Evolutionary conservation across 2,329 filamentous ascomycete genomes (phyloP).

Genomic region (Colletotrichum lupini): DNA sequence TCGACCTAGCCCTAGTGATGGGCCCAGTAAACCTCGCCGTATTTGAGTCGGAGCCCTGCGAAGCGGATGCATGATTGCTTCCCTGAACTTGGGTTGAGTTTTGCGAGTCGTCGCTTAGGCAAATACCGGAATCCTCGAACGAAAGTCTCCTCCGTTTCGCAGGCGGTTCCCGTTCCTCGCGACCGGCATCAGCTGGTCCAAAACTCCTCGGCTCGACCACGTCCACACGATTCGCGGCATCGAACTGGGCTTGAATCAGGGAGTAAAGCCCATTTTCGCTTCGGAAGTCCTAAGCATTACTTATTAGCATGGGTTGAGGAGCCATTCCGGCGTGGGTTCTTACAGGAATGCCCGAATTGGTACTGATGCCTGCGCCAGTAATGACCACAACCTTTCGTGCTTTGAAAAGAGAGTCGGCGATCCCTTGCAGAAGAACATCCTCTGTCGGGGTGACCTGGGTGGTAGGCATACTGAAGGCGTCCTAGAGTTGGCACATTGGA

Average conservation of each 20-base stretch:
- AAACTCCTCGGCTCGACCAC: background rate
- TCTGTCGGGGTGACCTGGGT: constrained; percentile 64
- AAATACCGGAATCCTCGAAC: constrained; percentile 36
- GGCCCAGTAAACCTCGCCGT: background rate
- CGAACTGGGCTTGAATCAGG: constrained; percentile 75
- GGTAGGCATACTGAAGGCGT: constrained; percentile 63
- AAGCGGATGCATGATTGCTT: background rate
- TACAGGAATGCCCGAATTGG: constrained; percentile 81
- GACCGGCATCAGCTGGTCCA: constrained; percentile 28
- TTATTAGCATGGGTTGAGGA: constrained; percentile 36
- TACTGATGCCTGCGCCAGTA: constrained; percentile 80
- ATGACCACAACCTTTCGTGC: constrained; percentile 77
- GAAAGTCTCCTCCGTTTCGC: constrained; percentile 49
- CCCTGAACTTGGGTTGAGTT: background rate
- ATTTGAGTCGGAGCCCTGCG: background rate
- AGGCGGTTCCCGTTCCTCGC: constrained; percentile 37
- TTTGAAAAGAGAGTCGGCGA: constrained; percentile 73
- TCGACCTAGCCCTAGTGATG: constrained; percentile 6
- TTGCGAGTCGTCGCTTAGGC: constrained; percentile 23
- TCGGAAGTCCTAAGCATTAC: constrained; percentile 69
- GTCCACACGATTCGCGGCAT: constrained; percentile 55
- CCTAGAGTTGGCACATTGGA: constrained; percentile 32
- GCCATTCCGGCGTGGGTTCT: constrained; percentile 39
- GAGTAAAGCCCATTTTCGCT: constrained; percentile 80
- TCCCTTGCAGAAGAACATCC: constrained; percentile 67